Base-by-base conservation (phyloP, 179 eudicot genomes). In the Spergularia azorica region DNA sequence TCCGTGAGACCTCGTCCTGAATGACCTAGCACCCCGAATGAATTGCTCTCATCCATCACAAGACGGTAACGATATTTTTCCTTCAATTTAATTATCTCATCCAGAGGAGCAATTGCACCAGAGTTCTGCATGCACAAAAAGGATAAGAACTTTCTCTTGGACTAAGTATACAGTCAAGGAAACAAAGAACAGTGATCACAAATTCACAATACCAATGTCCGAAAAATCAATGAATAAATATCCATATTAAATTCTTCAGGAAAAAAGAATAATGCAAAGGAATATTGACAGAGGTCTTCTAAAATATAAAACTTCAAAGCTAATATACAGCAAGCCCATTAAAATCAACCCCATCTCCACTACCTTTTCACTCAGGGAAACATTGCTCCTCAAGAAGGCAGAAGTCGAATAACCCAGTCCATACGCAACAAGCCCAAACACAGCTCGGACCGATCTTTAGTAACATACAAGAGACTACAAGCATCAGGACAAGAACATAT, bases 1-100 rank as follows among this genome's bases (percentile, higher is more conserved):
- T 95, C 97, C 9, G 98, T 90, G 61, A 95, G 86, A 71, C 98
- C 98, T 91, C 89, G 89, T 84, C 98, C 98, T 36, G 90, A 83
- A 71, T 77, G 78, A 68, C 98, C 98, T 79, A 95, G 92, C 52
- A 92, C 98, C 55, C 97, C 98, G 77, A 95, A 78, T 43, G 97
- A 95, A 83, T 93, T 91, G 91, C 97, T 95, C 76, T 95, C 97
- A 63, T 95, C 98, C 82, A 95, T 83, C 63, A 95, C 68, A 59
- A 95, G 92, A 64, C 97, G 97, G 80, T 91, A 93, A 6, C 78
- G 86, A 79, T 91, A 95, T 73, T 88, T 90, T 84, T 95, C 98
- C 87, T 95, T 95, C 79, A 93, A 80, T 63, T 75, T 88, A 77
- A 95, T 87, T 70, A 95, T 93, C 79, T 95, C 97, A 76, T 95